phyloP scores from a whole-genome alignment of 495 filamentous ascomycete genomes.

The Podospora comata region DNA sequence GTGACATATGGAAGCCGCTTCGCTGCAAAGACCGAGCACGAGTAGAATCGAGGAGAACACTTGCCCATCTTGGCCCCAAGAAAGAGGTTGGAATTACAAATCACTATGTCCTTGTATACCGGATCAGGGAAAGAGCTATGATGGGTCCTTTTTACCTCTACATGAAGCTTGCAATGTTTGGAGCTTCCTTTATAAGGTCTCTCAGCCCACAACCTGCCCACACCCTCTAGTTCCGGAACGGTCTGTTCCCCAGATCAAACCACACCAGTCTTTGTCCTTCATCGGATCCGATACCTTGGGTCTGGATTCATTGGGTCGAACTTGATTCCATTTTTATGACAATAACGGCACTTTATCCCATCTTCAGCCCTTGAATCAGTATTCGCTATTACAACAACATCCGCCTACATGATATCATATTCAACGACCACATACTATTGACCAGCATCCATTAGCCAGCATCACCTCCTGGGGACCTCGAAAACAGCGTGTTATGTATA shows the following conservation, averaged over 20 bases:
- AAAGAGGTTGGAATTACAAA: constrained; percentile 14
- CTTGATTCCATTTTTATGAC: neutral
- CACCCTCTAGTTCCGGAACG: constrained; percentile 4
- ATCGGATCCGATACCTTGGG: neutral
- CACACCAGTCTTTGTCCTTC: constrained; percentile 1
- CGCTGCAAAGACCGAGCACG: neutral
- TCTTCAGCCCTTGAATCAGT: neutral
- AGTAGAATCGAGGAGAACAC: neutral
- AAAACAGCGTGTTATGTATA: neutral
- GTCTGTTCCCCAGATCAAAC: neutral
- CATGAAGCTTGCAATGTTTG: neutral
- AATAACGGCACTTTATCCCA: neutral
- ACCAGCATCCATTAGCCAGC: too few species aligned
- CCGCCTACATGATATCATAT: too few species aligned
- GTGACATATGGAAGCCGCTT: neutral
- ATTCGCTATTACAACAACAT: neutral
- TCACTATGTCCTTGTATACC: neutral
- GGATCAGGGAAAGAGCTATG: constrained; percentile 12
- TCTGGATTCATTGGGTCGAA: neutral
- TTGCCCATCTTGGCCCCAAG: constrained; percentile 10
- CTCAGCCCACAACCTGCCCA: neutral
- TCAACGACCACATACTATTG: too few species aligned
- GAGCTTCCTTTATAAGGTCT: neutral
- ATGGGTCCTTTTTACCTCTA: neutral
- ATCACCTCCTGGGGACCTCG: too few species aligned